Base-by-base conservation (phyloP, 2,329 filamentous ascomycete genomes). In the Cladosporium oxysporum region DNA sequence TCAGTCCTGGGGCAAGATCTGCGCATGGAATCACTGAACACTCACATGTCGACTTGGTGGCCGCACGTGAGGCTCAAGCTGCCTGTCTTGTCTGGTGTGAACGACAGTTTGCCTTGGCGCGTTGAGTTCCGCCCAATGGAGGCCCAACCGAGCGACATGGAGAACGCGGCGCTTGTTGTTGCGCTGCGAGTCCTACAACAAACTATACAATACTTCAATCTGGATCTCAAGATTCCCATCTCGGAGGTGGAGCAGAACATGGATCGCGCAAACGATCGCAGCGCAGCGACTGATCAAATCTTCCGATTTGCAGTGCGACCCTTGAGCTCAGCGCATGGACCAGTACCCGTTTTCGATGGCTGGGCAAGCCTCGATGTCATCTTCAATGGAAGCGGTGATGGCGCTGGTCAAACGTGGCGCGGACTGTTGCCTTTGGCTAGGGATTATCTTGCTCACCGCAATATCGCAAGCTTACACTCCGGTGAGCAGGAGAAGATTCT, bases 311-410 rank as follows among this genome's bases (percentile, higher is more conserved):
- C 16, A 10, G 29, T 33, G 29, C 52, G 52, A 29, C 21, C 29
- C 4, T 14, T 33, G 8, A 3, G 29, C 28, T 16, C 23, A 14
- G 16, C 23, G 8, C 18, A 18, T n/a, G 18, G 33, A 16, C 26
- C 28, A 31, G 28, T 8, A 21, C 28, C 3, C 8, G 5, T 11
- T 10, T 55, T 33, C 16, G 52, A 55, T 31, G 52, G 28, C 12
- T 33, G 52, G 52, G 52, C 52, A 31, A 55, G 52, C 52, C 52
- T 33, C n/a, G 52, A 55, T 55, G 28, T 55, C 7, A 33, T 55
- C 12, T 55, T 55, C 18, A 55, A 55, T 14, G 52, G 52, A 21
- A 6, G 7, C 16, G 10, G n/a, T 10, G 12, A 55, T 18, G 29
- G 18, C 26, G 18, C 5, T 55, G 52, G 29, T 11, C 28, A 21